phyloP scores from a whole-genome alignment of 2,329 filamentous ascomycete species.

The Trichoderma sp. region DNA sequence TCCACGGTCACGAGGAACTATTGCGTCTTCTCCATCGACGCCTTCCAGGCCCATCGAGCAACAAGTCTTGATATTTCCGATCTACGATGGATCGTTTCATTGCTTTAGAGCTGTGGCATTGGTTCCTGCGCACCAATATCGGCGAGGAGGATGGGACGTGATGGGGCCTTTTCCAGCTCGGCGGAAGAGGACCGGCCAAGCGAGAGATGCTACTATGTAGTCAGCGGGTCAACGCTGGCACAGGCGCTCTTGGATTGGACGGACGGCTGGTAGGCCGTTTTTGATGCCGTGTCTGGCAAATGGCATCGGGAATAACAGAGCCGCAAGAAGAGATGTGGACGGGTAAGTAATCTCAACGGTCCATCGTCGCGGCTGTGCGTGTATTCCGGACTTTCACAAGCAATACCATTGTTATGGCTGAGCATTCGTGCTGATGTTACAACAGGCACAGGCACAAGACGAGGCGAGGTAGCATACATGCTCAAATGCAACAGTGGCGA shows the following conservation, averaged over 20 bases:
- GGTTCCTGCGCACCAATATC: constrained; percentile 18
- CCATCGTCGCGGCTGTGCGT: not conserved
- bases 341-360: not conserved
- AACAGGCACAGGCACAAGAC: not conserved
- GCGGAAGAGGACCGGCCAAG: constrained; percentile 1
- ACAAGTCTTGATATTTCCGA: constrained; percentile 12
- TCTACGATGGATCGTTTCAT: constrained; percentile 24
- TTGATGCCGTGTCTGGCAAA: not conserved
- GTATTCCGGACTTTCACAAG: not conserved
- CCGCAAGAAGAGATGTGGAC: not conserved
- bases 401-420: not conserved
- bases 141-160: not conserved
- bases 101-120: constrained; percentile 12
- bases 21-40: constrained; percentile 12
- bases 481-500: not conserved
- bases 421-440: not conserved
- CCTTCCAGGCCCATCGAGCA: not conserved
- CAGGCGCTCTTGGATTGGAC: not conserved
- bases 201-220: not conserved
- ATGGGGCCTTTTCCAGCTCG: not conserved
- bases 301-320: not conserved
- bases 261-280: not conserved
- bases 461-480: constrained; percentile 8
- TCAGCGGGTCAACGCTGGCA: not conserved
- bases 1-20: constrained; percentile 6